phyloP scores from a whole-genome alignment of 176 grass and related monocot species.

The Musa acuminata region DNA sequence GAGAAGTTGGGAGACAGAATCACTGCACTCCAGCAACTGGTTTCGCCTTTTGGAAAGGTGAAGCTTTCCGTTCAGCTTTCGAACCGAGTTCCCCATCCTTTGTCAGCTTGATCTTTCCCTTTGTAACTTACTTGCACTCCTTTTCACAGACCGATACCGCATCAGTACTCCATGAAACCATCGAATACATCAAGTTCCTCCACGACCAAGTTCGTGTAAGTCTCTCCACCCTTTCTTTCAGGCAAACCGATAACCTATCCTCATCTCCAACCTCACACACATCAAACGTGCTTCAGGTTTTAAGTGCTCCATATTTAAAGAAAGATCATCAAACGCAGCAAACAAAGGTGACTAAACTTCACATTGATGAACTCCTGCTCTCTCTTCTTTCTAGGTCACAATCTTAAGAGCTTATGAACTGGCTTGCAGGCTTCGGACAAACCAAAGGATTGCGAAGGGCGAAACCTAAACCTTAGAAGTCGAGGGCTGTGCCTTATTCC shows the following conservation, averaged over 20 bases:
- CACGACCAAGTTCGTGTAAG: slow-evolving; percentile 85
- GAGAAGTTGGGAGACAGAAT: slow-evolving; percentile 98
- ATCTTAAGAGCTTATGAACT: too few relatives aligned
- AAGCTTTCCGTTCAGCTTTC: background rate
- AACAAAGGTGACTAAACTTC: slow-evolving; percentile 29
- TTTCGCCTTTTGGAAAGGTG: slow-evolving; percentile 99
- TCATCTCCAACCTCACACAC: background rate
- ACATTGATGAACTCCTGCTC: background rate
- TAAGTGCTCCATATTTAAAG: slow-evolving; percentile 71
- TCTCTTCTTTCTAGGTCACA: background rate
- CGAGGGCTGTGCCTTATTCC: slow-evolving; percentile 75
- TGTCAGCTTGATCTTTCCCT: too few relatives aligned
- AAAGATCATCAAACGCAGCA: slow-evolving; percentile 34
- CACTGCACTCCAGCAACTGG: slow-evolving; percentile 92
- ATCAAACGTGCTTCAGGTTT: slow-evolving; percentile 22
- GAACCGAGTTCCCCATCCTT: background rate
- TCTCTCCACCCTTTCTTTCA: background rate
- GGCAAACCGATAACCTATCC: background rate
- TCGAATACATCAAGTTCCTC: slow-evolving; percentile 83
- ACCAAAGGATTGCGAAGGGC: slow-evolving; percentile 30
- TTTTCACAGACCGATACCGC: slow-evolving; percentile 66
- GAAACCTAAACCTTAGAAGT: slow-evolving; percentile 44
- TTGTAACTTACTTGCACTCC: background rate
- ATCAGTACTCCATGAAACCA: slow-evolving; percentile 93
- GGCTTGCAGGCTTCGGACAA: slow-evolving; percentile 29